Evolutionary conservation across 2,329 filamentous ascomycete genomes (phyloP), one percentile per base, ranked within the genome.

Genomic region (Monosporascus sp.): DNA sequence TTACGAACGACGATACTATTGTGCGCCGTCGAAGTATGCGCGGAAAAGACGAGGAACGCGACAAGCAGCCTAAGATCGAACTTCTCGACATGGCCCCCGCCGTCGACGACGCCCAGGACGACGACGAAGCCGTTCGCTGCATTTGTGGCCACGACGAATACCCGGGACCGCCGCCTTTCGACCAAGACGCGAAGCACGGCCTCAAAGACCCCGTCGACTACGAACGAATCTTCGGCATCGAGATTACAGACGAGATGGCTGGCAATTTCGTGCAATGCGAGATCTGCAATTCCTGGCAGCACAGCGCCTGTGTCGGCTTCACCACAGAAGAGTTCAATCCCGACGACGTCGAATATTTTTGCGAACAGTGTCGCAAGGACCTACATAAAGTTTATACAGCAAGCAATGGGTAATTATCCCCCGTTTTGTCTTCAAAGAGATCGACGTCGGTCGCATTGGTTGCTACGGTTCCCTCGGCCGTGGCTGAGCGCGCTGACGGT

Each of bases 221-320:
- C 58, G 77, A 84, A 63, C 72, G 80, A 68, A 73, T 84, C 73
- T 72, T 79, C 70, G 70, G 78, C 69, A 73, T 84, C 74, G 75
- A 85, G 58, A 78, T 90, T 58, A 83, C 85, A 35, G 91, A 96
- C 65, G 93, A 97, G 60, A 81, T 93, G 60, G 94, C 93, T 45
- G 93, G 92, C 50, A 88, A 97, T 72, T 99, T 97, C 72, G 92
- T 99, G 60, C 93, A 97, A 76, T 99, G 94, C 80, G 94, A 97
- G 73, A 80, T 89, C 59, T 99, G 94, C 78, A 95, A 96, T 69
- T 94, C 97, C 58, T 99, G 93, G 94, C 94, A 99, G 70, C 94
- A 99, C 69, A 94, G 94, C 64, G 93, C 92, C 55, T 99, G 94
- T 67, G 93, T 99, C 55, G 93, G 94, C 55, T 96, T 99, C 65